Evolutionary conservation across 176 grass and related monocot genomes (phyloP).

Genomic region (Aegilops umbellulata): DNA sequence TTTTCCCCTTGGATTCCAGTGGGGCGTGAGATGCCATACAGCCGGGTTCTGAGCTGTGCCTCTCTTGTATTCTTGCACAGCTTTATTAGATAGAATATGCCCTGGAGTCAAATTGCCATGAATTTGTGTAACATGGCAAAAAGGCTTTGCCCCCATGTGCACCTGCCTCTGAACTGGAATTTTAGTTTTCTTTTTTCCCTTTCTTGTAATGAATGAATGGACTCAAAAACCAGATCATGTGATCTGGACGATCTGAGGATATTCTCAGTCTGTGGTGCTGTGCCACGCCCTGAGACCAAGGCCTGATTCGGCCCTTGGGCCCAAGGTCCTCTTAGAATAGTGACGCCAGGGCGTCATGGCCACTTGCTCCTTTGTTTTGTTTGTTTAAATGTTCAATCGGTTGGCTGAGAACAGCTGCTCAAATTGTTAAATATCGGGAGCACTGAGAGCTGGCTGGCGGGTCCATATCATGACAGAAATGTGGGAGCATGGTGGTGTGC

Average conservation of each 20-base stretch:
- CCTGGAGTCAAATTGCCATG: conserved; percentile 21
- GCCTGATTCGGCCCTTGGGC: conserved; percentile 14
- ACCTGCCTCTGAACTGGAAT: conserved; percentile 35
- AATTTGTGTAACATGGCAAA: not conserved
- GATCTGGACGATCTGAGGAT: not conserved
- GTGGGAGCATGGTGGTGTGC: conserved; percentile 6
- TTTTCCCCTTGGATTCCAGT: conserved; percentile 28
- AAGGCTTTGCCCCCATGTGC: conserved; percentile 33
- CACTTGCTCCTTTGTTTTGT: not conserved
- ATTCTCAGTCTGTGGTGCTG: conserved; percentile 12
- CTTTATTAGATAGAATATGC: conserved; percentile 33
- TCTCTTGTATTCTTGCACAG: conserved; percentile 36
- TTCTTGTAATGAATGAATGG: not conserved
- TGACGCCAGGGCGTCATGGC: not conserved
- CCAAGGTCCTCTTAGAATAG: conserved; percentile 19
- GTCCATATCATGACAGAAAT: not conserved
- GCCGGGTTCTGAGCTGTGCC: conserved; percentile 32
- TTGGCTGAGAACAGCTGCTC: not conserved
- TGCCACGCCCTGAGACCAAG: not conserved
- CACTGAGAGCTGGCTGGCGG: not conserved
- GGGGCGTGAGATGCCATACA: conserved; percentile 26
- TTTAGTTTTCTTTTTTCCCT: not conserved
- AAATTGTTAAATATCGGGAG: not conserved
- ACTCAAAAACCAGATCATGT: not conserved
- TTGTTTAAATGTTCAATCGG: conserved; percentile 10